Evolutionary conservation across 306 rosid genomes (phyloP), one percentile per base, ranked within the genome.

Genomic region (Begonia loranthoides): DNA sequence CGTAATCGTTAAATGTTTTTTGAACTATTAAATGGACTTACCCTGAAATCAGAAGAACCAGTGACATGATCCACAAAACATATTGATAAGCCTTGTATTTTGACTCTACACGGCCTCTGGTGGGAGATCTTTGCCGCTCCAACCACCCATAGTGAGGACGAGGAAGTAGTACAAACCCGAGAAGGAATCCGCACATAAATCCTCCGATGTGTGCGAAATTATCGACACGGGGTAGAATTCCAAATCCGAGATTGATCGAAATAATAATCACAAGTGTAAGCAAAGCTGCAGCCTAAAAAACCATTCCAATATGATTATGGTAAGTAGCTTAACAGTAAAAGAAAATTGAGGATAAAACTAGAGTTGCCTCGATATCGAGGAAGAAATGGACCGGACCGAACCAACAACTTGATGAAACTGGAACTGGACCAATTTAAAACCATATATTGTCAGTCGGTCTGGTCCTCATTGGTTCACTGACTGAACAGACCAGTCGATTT

Each of bases 171-270:
- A 82, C 54, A 58, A 89, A 89, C 43, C 97, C 95, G 24, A 82
- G 77, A 50, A 82, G 81, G 53, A 89, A 70, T 17, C 97, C 97
- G 0, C 78, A 63, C 8, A 82, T 49, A 65, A 85, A 85, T 40
- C 97, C 95, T 1, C 97, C 95, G 0, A 84, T 79, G 52, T 89
- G 95, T 3, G 94, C 95, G n/a, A 79, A 89, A 46, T 85, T 89
- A 62, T 82, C 87, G 2, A 85, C 79, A 17, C 70, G 95, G 5
- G 95, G 95, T 50, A 82, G 56, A 69, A 89, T 78, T 67, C 95
- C 95, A 45, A 89, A 64, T 55, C 75, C 90, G 12, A 89, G 87
- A 71, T 89, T 89, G 62, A 89, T 53, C 33, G 73, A 68, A 58
- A 72, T 65, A 60, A 89, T 77, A 49, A 77, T 68, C 58, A 82